These are phyloP conservation scores for Apiotrichum domesticum DNA, from an alignment of 1,284 basidiomycete species.

Conservation along the genomic window DNA sequence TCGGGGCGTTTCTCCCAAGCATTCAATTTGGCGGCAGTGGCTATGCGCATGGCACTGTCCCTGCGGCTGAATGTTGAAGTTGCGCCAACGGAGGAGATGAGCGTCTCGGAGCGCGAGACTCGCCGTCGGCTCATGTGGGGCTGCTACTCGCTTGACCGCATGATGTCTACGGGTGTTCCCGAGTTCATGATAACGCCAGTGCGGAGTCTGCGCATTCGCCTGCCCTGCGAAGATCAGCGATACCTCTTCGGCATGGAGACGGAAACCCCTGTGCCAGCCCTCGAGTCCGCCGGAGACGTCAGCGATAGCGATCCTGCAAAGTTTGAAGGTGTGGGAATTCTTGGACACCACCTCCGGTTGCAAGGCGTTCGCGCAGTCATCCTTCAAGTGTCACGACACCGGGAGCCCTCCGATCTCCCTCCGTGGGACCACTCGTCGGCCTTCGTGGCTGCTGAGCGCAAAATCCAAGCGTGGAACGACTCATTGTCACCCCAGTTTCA, in stretches of 20 bases:
- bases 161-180: constrained; percentile 21
- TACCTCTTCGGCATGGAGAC: constrained; percentile 9
- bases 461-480: constrained; percentile 12
- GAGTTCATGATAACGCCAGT: constrained; percentile 12
- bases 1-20: constrained; percentile 14
- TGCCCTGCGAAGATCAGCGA: constrained; percentile 16
- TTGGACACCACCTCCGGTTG: constrained; percentile 16
- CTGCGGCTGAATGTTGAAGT: constrained; percentile 16
- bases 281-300: constrained; percentile 5
- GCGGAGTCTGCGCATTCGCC: constrained; percentile 1
- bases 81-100: constrained; percentile 2
- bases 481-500: constrained; percentile 15
- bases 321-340: constrained; percentile 13
- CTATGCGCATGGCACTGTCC: constrained; percentile 15
- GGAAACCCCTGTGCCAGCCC: constrained; percentile 5
- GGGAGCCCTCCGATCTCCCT: constrained; percentile 7
- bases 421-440: constrained; percentile 13
- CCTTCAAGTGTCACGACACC: constrained; percentile 10
- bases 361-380: constrained; percentile 14
- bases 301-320: background rate
- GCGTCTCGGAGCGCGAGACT: constrained; percentile 17
- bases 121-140: constrained; percentile 20
- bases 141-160: constrained; percentile 23
- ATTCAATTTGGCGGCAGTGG: constrained; percentile 13
- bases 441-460: constrained; percentile 9